phyloP scores from a whole-genome alignment of 164 flowering plant genomes.

The Euptelea pleiosperma region DNA sequence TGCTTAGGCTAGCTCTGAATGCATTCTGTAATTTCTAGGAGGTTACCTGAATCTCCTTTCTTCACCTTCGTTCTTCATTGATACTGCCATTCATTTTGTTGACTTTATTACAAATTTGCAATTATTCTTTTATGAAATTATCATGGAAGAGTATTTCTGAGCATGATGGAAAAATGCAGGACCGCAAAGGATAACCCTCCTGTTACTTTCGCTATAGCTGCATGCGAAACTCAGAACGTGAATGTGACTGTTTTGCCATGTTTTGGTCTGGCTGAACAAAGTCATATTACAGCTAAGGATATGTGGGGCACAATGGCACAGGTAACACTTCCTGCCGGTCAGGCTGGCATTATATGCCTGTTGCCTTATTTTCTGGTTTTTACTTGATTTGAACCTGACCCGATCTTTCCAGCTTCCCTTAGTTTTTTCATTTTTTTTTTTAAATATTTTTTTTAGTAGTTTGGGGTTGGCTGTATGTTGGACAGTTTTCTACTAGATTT shows the following conservation, averaged over 20 bases:
- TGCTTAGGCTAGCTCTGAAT: background rate
- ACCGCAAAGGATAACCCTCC: conserved; percentile 85
- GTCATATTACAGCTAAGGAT: conserved; percentile 62
- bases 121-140: too few relatives aligned
- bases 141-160: background rate
- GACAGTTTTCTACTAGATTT: too few relatives aligned
- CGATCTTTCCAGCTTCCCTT: background rate
- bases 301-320: conserved; percentile 78
- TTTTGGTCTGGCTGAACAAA: conserved; percentile 72
- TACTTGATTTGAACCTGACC: background rate
- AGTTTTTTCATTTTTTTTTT: background rate
- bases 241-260: conserved; percentile 82
- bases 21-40: background rate
- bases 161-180: conserved; percentile 41
- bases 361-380: background rate
- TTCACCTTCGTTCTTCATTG: background rate
- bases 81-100: background rate
- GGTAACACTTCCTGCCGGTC: conserved; percentile 32
- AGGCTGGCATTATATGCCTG: too few relatives aligned
- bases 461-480: too few relatives aligned
- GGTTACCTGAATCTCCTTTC: background rate
- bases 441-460: background rate
- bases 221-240: conserved; percentile 90
- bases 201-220: conserved; percentile 91
- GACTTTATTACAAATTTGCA: background rate